Conservation (phyloP, 768 basidiomycete species). For the Macrocybe gigantea region DNA sequence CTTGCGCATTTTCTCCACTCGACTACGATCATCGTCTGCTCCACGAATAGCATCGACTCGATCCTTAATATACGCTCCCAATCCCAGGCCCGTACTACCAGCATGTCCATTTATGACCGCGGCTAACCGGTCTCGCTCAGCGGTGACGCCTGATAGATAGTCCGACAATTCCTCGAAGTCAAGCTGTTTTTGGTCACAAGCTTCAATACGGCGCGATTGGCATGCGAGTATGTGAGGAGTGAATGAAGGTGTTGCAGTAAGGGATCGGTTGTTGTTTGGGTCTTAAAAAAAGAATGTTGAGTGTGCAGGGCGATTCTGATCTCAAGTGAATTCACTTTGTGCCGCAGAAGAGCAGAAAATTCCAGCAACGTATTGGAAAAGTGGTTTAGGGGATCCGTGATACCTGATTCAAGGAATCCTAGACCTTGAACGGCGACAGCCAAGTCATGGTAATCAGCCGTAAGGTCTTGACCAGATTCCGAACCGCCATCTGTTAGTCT, state of each 20-base stretch:
- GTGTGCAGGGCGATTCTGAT: neutral
- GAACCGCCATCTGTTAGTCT: constrained; percentile 82
- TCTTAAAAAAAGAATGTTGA: constrained; percentile 35
- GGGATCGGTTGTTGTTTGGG: constrained; percentile 87
- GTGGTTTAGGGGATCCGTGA: constrained; percentile 95
- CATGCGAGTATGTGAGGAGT: constrained; percentile 87
- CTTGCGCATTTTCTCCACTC: constrained; percentile 92
- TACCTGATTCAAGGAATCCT: constrained; percentile 96
- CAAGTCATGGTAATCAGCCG: constrained; percentile 95
- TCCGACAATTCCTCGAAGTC: constrained; percentile 97
- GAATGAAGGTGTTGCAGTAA: constrained; percentile 89
- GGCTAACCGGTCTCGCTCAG: constrained; percentile 88
- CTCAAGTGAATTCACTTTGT: constrained; percentile 49
- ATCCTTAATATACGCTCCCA: constrained; percentile 88
- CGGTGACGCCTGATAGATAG: constrained; percentile 88
- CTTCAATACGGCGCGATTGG: constrained; percentile 91
- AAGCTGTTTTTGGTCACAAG: constrained; percentile 96
- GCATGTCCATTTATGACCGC: constrained; percentile 88
- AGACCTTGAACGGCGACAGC: constrained; percentile 95
- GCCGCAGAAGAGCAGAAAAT: constrained; percentile 85
- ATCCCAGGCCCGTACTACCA: constrained; percentile 75
- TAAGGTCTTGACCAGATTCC: constrained; percentile 88
- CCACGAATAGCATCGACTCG: constrained; percentile 89
- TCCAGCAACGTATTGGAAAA: constrained; percentile 96
- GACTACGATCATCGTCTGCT: constrained; percentile 86